Conservation (phyloP, 192 early-diverging fungal genomes). For the Lunasporangiospora selenospora region DNA sequence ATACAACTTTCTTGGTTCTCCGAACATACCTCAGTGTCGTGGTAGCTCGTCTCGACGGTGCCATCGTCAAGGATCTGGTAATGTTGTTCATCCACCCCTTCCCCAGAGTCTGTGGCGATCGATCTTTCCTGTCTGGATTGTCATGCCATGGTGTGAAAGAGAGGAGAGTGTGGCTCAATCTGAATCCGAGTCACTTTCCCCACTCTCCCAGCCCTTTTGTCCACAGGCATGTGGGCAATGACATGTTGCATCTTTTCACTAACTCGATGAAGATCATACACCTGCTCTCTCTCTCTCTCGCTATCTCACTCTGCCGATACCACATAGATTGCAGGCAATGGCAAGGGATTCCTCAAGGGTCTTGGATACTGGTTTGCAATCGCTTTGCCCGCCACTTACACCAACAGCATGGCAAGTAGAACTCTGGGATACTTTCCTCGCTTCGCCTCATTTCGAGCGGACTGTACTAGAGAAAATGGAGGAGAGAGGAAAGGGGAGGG, state of each 20-base stretch:
- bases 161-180: too few relatives aligned
- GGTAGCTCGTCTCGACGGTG: slow-evolving; percentile 91
- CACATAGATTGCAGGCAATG: slow-evolving; percentile 76
- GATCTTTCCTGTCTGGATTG: too few relatives aligned
- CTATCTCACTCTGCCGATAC: not conserved
- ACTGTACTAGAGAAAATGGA: not conserved
- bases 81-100: too few relatives aligned
- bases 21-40: slow-evolving; percentile 93
- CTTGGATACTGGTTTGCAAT: slow-evolving; percentile 92
- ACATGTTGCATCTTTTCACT: not conserved
- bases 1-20: slow-evolving; percentile 86
- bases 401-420: slow-evolving; percentile 91
- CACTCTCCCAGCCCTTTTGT: too few relatives aligned
- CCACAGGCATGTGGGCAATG: too few relatives aligned
- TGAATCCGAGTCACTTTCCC: too few relatives aligned
- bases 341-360: slow-evolving; percentile 76
- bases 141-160: too few relatives aligned
- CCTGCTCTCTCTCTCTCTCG: not conserved
- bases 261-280: not conserved
- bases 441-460: too few relatives aligned
- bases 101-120: too few relatives aligned
- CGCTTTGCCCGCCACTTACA: slow-evolving; percentile 95
- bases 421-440: not conserved
- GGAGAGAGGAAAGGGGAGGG: not conserved
- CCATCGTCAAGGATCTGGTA: slow-evolving; percentile 95